phyloP scores from a whole-genome alignment of 163 green algal genomes.

The Scenedesmus sp. region DNA sequence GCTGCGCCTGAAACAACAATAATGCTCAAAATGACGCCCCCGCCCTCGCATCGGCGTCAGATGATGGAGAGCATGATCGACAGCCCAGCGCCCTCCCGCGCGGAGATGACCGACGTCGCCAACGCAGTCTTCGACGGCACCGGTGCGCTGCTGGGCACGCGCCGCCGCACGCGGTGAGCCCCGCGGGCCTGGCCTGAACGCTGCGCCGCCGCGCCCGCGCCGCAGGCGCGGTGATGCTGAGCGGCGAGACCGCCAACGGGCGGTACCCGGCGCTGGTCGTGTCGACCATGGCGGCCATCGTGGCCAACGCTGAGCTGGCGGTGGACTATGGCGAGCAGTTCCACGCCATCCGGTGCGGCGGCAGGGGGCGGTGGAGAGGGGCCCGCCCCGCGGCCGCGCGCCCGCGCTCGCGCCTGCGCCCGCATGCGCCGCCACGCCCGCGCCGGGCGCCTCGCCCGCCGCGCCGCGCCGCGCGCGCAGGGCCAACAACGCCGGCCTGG shows the following conservation, averaged over 20 bases:
- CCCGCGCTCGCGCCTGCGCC: too few relatives aligned
- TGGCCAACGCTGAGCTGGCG: constrained; percentile 64
- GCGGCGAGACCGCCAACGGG: constrained; percentile 76
- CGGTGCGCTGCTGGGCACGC: constrained; percentile 53
- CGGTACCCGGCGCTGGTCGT: constrained; percentile 68
- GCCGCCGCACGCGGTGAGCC: too few relatives aligned
- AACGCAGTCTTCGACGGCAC: constrained; percentile 82
- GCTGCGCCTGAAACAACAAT: too few relatives aligned
- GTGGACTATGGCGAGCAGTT: constrained; percentile 41
- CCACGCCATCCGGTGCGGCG: constrained; percentile 1
- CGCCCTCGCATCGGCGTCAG: too few relatives aligned
- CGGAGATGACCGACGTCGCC: constrained; percentile 75
- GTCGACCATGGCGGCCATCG: constrained; percentile 62
- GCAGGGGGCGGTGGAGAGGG: too few relatives aligned
- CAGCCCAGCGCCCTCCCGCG: constrained; percentile 74
- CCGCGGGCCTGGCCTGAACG: too few relatives aligned
- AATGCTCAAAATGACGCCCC: too few relatives aligned
- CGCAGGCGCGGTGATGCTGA: constrained; percentile 35
- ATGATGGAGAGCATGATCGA: constrained; percentile 88
- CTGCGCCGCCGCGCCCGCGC: not conserved
- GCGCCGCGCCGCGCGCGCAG: constrained; percentile 57
- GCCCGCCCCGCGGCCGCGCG: too few relatives aligned
- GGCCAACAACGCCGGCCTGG: constrained; percentile 50
- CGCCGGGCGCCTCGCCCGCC: constrained; percentile 10
- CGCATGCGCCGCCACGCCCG: too few relatives aligned